Base-by-base conservation (phyloP, 1,284 basidiomycete genomes). In the Trichosporon sp. region DNA sequence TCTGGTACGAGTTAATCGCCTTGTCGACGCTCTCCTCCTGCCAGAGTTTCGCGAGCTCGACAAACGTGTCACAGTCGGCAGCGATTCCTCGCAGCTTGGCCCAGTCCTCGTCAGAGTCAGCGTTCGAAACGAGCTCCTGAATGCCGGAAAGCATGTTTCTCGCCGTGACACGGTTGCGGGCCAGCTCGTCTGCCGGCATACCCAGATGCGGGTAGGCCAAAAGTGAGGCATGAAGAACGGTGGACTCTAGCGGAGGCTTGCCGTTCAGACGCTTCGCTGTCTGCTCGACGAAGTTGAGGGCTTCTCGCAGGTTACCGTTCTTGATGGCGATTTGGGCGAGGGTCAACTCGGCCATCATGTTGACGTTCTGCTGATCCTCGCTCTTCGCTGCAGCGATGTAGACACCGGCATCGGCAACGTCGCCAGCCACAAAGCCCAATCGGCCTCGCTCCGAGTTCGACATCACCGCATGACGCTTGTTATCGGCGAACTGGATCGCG, bases 401-500 rank as follows among this genome's bases (percentile, higher is more conserved):
- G 58, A 87, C 87, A 42, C 87, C 87, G 0, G 93, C 93, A 62
- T 90, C 89, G 1, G 81, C 77, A 38, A 86, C 78, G 31, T 87
- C 81, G 83, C 63, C 90, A 86, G 81, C 90, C 84, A 69, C 87
- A 77, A 95, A 93, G 13, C 90, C 87, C 15, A 92, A 89, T 18
- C 94, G 87, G 1, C 89, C 95, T 15, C 85, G 89, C 88, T 73
- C 91, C 86, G 67, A 93, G 84, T 82, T 78, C 90, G 91, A 29
- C 88, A 92, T 78, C 91, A 93, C n/a, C 87, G 90, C 62, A 91
- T 86, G 64, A 91, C 91, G 88, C 65, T 92, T 86, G 0, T 92
- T 93, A 75, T 97, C 94, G 0, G 93, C 91, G 77, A 91, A 96
- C 79, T 97, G 93, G 42, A 98, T 89, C 0, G 93, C 92, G 64